These are phyloP conservation scores for Albatrellus ellisii DNA, from an alignment of 768 basidiomycete species.

Conservation along the genomic window DNA sequence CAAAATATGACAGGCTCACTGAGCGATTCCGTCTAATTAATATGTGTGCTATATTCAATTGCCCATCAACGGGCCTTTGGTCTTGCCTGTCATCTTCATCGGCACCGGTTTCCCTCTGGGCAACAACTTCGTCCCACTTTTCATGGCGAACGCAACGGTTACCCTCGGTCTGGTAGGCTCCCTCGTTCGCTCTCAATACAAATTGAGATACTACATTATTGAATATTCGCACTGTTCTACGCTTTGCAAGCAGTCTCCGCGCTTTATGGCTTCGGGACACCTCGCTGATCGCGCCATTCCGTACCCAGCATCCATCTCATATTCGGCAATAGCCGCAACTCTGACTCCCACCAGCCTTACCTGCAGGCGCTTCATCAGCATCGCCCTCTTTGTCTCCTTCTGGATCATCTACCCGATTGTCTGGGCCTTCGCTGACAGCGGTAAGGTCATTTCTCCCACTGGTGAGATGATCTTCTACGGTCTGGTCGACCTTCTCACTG, in stretches of 20 bases:
- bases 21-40: conserved; percentile 17
- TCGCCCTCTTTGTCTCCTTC: conserved; percentile 32
- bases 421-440: conserved; percentile 45
- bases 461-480: conserved; percentile 46
- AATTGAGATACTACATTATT: conserved; percentile 38
- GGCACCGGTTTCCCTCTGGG: conserved; percentile 34
- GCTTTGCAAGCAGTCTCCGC: conserved; percentile 27
- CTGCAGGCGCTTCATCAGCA: conserved; percentile 19
- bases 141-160: conserved; percentile 36
- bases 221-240: conserved; percentile 34
- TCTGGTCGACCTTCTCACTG: conserved; percentile 30
- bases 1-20: neutral
- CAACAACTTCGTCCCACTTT: conserved; percentile 32
- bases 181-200: conserved; percentile 36
- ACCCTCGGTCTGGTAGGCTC: conserved; percentile 35
- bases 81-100: conserved; percentile 33
- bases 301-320: conserved; percentile 8
- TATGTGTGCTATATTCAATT: conserved; percentile 43
- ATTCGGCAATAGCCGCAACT: neutral
- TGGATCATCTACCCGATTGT: conserved; percentile 44
- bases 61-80: conserved; percentile 41
- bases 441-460: conserved; percentile 34
- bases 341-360: conserved; percentile 17
- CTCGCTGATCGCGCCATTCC: neutral
- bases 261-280: conserved; percentile 8